Base-by-base conservation (phyloP, 805 yeast species). In the Lipomyces yamanashiensis region DNA sequence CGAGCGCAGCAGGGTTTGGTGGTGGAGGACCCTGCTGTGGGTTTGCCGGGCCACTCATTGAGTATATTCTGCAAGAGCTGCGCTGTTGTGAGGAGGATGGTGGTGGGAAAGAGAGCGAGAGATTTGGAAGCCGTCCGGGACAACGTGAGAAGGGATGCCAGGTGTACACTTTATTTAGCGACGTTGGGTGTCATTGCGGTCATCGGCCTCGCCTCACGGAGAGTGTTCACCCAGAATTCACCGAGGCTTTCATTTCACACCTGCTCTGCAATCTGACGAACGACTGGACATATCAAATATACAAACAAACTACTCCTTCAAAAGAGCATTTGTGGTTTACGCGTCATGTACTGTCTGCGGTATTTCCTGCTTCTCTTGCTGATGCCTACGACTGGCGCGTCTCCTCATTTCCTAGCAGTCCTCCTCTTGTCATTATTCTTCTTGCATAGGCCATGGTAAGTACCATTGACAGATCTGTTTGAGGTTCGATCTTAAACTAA, bases 1-100 rank as follows among this genome's bases (percentile, higher is more conserved):
- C 87, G 54, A 87, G 67, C 0, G 92, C 87, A 33, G 81, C 78
- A 0, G 90, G 90, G 13, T 54, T 43, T 21, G 64, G 64, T 7
- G 61, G 54, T 15, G 63, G 67, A 13, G 54, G 55, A 33, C 57
- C 57, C 34, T 53, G 57, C 33, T 53, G 57, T 19, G 57, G 48
- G 7, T 19, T 12, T 23, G 53, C 59, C 3, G 52, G 47, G 15
- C 52, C 59, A 21, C 59, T 47, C 43, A 47, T 53, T 53, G 50
- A 21, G n/a, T 7, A 23, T 43, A 23, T 43, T 43, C 12, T 45
- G 50, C 33, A 23, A 7, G 34, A 15, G 17, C 13, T 9, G 34
- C 5, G 15, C 15, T 21, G 17, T 9, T 21, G 34, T 40, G 37
- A 4, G 10, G 17, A 12, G 37, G 23, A 40, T 8, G 58, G 12